phyloP scores from a whole-genome alignment of 768 basidiomycete species.

The Tricholoma bakamatsutake region DNA sequence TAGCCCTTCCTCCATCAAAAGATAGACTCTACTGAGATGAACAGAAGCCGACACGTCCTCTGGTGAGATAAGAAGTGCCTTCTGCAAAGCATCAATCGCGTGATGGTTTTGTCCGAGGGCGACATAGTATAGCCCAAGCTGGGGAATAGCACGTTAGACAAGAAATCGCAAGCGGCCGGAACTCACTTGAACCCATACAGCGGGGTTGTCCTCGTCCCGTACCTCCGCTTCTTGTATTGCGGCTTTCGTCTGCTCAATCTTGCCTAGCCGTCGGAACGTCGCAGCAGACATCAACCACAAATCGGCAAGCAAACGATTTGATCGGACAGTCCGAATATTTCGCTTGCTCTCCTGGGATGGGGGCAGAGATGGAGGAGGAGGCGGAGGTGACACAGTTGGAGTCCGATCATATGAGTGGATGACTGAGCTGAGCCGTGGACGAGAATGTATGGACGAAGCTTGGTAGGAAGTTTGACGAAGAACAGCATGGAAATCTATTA shows the following conservation, averaged over 20 bases:
- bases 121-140: conserved; percentile 74
- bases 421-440: conserved; percentile 51
- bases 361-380: conserved; percentile 39
- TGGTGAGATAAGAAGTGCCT: conserved; percentile 83
- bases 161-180: neutral
- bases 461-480: conserved; percentile 57
- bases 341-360: conserved; percentile 28
- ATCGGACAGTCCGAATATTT: conserved; percentile 45
- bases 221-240: conserved; percentile 96
- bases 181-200: conserved; percentile 91
- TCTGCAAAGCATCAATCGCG: conserved; percentile 75
- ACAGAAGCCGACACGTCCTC: conserved; percentile 75
- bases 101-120: conserved; percentile 51
- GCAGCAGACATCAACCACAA: conserved; percentile 95
- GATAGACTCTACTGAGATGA: conserved; percentile 72
- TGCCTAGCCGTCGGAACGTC: conserved; percentile 84
- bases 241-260: conserved; percentile 84
- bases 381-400: conserved; percentile 34
- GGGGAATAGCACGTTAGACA: neutral
- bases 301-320: conserved; percentile 68
- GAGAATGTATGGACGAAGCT: conserved; percentile 82
- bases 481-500: conserved; percentile 62
- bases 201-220: conserved; percentile 77
- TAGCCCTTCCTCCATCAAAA: conserved; percentile 26
- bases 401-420: conserved; percentile 32